phyloP scores from a whole-genome alignment of 2,329 filamentous ascomycete species.

The Monosporascus cannonballus region DNA sequence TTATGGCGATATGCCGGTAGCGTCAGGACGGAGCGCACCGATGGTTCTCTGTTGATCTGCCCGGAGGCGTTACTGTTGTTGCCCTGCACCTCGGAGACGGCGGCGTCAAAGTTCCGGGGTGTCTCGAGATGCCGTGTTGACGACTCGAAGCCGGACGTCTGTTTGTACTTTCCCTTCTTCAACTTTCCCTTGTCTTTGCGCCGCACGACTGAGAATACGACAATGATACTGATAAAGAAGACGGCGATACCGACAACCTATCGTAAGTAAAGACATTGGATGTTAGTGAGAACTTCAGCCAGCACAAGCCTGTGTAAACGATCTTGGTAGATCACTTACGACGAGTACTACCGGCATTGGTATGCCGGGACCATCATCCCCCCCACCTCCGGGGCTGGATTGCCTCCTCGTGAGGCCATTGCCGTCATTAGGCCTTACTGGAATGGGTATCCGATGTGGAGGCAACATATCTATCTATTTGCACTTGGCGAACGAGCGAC shows the following conservation, averaged over 20 bases:
- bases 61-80: constrained; percentile 22
- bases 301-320: not conserved
- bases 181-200: not conserved
- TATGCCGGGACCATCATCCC: not conserved
- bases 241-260: not conserved
- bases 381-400: not conserved
- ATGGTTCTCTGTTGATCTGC: constrained; percentile 72
- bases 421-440: not conserved
- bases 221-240: not conserved
- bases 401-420: not conserved
- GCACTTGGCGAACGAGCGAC: not conserved
- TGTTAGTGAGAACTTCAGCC: not conserved
- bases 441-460: not conserved
- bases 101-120: constrained; percentile 6
- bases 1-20: constrained; percentile 76
- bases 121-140: not conserved
- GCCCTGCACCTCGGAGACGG: constrained; percentile 20
- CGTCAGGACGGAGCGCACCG: constrained; percentile 89
- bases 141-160: constrained; percentile 10
- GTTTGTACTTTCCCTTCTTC: constrained; percentile 19
- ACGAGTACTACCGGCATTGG: not conserved
- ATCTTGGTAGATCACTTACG: not conserved
- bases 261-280: not conserved
- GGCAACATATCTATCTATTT: not conserved
- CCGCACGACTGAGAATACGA: not conserved